Evolutionary conservation across 306 rosid species (phyloP).

Genomic region (Fragaria iinumae): DNA sequence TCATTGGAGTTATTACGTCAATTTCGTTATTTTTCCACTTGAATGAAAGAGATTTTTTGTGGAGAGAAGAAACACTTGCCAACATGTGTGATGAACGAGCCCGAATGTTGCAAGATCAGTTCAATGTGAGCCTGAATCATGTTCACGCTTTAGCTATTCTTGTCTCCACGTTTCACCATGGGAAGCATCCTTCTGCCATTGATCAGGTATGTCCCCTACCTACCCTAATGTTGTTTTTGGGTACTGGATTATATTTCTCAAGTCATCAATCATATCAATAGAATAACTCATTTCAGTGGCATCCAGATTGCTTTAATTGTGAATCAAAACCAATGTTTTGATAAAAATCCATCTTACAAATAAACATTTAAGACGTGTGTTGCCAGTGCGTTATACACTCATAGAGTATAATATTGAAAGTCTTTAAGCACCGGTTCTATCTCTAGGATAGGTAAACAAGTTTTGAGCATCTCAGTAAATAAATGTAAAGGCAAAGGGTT

Average conservation of each 20-base stretch:
- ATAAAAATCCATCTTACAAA: not conserved
- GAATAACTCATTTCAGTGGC: not conserved
- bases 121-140: conserved; percentile 93
- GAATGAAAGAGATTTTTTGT: conserved; percentile 37
- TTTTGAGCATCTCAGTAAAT: not conserved
- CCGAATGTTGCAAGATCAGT: conserved; percentile 95
- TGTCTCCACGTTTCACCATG: conserved; percentile 92
- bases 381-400: no score
- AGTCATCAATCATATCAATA: not conserved
- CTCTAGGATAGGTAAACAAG: conserved; percentile 2
- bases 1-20: conserved; percentile 50
- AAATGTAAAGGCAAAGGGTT: not conserved
- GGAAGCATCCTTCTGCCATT: conserved; percentile 81
- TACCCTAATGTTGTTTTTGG: conserved; percentile 10
- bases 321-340: not conserved
- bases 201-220: conserved; percentile 64
- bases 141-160: conserved; percentile 94
- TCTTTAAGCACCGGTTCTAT: not conserved
- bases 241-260: not conserved
- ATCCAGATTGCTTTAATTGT: not conserved
- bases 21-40: conserved; percentile 67
- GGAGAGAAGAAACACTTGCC: conserved; percentile 78
- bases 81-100: conserved; percentile 99
- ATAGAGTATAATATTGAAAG: not conserved
- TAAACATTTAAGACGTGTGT: not conserved